Percentiles rank a stretch among this genome's conserved stretches.
These are phyloP conservation scores for Beauveria brongniartii DNA, from an alignment of 2,329 filamentous ascomycete genomes.

Conservation along the genomic window DNA sequence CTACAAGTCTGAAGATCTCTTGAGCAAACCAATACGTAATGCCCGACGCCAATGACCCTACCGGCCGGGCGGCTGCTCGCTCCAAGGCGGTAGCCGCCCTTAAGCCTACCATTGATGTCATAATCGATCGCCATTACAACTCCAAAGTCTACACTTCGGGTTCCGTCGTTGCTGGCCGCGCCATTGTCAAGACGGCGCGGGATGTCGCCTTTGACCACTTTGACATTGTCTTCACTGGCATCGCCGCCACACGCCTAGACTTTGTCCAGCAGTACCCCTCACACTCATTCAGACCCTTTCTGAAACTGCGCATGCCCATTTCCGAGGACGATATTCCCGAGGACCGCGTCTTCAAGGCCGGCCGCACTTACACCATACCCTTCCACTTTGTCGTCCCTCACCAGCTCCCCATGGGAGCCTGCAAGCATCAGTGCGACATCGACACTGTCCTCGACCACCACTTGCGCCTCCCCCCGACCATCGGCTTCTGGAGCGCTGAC, in stretches of 20 bases:
- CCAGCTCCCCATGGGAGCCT: slow-evolving; percentile 48
- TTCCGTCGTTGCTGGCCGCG: slow-evolving; percentile 42
- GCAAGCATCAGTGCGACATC: slow-evolving; percentile 39
- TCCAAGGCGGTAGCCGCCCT: slow-evolving; percentile 10
- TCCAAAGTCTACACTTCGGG: slow-evolving; percentile 49
- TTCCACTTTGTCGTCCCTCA: slow-evolving; percentile 53
- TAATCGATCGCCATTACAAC: slow-evolving; percentile 44
- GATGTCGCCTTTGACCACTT: slow-evolving; percentile 43
- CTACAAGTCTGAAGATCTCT: too few species aligned
- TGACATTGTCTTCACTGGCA: slow-evolving; percentile 46
- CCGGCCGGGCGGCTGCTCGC: slow-evolving; percentile 12
- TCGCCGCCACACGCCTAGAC: slow-evolving; percentile 42
- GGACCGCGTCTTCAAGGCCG: slow-evolving; percentile 39
- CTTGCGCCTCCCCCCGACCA: slow-evolving; percentile 43
- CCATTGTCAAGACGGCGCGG: slow-evolving; percentile 35
- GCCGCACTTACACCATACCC: slow-evolving; percentile 41
- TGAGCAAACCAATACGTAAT: not conserved
- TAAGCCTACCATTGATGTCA: slow-evolving; percentile 32
- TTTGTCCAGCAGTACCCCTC: slow-evolving; percentile 40
- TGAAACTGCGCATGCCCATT: slow-evolving; percentile 49
- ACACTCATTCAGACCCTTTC: slow-evolving; percentile 42
- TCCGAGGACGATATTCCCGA: slow-evolving; percentile 37
- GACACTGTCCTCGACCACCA: slow-evolving; percentile 43
- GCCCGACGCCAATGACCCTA: slow-evolving; percentile 6
- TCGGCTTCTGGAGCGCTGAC: slow-evolving; percentile 45